Base-by-base conservation (phyloP, 352 stramenopile species). In the Globisporangium echinulatum region DNA sequence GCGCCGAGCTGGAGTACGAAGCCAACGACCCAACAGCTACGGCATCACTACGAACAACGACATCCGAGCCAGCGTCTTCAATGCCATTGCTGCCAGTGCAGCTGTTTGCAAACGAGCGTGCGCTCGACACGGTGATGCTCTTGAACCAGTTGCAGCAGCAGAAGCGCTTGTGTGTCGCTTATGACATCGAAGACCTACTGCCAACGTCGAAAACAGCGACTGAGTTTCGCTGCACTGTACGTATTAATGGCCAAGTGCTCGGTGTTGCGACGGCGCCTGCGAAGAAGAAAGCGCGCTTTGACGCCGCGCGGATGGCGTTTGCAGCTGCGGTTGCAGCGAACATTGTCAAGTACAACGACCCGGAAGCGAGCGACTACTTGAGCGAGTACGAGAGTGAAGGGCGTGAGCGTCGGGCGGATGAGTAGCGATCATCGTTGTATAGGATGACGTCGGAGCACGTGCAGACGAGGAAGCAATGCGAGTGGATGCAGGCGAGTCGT, bases 261-360 rank as follows among this genome's bases (percentile, higher is more conserved):
- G 69, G 56, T 25, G 56, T 62, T 13, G 67, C 67, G 0, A 71
- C 61, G 6, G 82, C 72, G 2, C 65, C 90, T 1, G 72, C 80
- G 46, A 96, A 96, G 63, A 91, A 94, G 69, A 98, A 97, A 62
- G 82, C 90, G 14, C 75, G 74, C 48, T 58, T 56, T 7, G 68
- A 81, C 52, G 81, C 76, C n/a, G 79, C 77, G 0, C 62, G 64
- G 17, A 66, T 87, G 33, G 76, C 96, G 63, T 72, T 97, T 62
- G 85, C 83, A 40, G 69, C 78, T 54, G 91, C 85, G 6, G 66
- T 94, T 54, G 81, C 92, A 52, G 79, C 72, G 56, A 77, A 75
- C 8, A 49, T 75, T 19, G 51, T 77, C 6, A 58, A 71, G 38
- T 70, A 72, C 52, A 88, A 64, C 59, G 58, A 70, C 15, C n/a